Evolutionary conservation across 305 asterid species (phyloP).

Genomic region (Rubia peregrina): DNA sequence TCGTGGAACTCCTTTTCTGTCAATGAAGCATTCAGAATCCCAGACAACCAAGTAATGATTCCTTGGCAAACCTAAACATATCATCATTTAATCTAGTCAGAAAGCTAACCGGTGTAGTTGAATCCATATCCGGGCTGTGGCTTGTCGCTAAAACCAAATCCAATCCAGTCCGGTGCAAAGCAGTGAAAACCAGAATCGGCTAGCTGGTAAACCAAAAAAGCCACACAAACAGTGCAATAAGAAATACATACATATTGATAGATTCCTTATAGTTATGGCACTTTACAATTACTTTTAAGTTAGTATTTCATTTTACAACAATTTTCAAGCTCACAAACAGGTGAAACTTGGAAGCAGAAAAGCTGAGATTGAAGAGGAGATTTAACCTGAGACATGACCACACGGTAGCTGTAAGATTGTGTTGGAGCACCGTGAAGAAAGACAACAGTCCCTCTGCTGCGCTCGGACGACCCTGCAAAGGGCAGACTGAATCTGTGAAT

Average conservation of each 20-base stretch:
- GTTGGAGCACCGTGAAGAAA: constrained; percentile 98
- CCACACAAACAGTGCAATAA: background rate
- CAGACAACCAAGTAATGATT: constrained; percentile 16
- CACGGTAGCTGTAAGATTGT: constrained; percentile 88
- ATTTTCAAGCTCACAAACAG: no score
- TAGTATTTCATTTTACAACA: background rate
- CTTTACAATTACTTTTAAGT: background rate
- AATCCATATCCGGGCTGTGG: constrained; percentile 95
- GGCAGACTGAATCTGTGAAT: constrained; percentile 20
- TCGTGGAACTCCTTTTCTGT: constrained; percentile 95
- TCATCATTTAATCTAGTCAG: constrained; percentile 3
- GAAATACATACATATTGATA: background rate
- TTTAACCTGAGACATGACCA: constrained; percentile 87
- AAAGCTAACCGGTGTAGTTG: constrained; percentile 66
- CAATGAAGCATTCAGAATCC: constrained; percentile 18
- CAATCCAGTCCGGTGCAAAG: constrained; percentile 97
- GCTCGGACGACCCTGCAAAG: constrained; percentile 59
- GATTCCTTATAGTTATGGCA: background rate
- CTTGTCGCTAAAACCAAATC: constrained; percentile 93
- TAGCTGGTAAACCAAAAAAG: constrained; percentile 38
- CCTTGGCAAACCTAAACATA: background rate
- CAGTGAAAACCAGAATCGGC: constrained; percentile 87
- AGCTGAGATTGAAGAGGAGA: constrained; percentile 16
- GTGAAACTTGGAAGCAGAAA: background rate
- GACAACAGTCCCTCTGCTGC: constrained; percentile 70